phyloP scores from a whole-genome alignment of 352 stramenopile genomes.

The Globisporangium nunn region DNA sequence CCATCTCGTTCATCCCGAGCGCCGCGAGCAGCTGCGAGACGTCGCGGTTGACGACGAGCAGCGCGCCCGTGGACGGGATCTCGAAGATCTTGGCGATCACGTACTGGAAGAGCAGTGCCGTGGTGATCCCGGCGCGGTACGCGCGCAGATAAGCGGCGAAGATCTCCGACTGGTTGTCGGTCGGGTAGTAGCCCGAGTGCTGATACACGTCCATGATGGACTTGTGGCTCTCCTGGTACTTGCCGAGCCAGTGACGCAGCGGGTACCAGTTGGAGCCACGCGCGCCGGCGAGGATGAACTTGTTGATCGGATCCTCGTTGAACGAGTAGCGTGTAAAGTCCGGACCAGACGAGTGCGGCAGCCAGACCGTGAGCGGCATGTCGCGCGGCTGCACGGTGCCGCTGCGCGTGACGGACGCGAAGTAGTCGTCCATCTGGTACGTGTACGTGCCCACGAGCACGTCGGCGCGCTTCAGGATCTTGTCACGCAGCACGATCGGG shows the following conservation, averaged over 20 bases:
- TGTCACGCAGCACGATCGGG: constrained; percentile 42
- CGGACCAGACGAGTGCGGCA: constrained; percentile 52
- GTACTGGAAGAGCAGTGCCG: constrained; percentile 70
- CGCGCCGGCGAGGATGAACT: constrained; percentile 59
- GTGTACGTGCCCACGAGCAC: constrained; percentile 68
- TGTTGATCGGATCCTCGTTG: constrained; percentile 68
- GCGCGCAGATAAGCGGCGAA: constrained; percentile 65
- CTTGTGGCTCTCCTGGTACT: constrained; percentile 37
- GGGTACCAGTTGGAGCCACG: constrained; percentile 52
- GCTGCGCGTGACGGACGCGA: constrained; percentile 36
- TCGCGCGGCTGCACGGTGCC: constrained; percentile 37
- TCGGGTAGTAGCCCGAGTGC: constrained; percentile 47
- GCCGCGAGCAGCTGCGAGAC: constrained; percentile 39
- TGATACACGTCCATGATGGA: constrained; percentile 58
- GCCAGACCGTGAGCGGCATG: constrained; percentile 55
- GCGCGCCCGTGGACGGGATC: constrained; percentile 61
- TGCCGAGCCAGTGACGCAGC: constrained; percentile 57
- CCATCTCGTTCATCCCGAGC: constrained; percentile 41
- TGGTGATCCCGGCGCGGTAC: constrained; percentile 69
- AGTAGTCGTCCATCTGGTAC: constrained; percentile 78
- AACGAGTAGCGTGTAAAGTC: constrained; percentile 59
- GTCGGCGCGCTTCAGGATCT: constrained; percentile 58
- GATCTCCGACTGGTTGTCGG: constrained; percentile 53
- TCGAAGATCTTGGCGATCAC: constrained; percentile 77
- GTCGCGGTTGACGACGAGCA: constrained; percentile 65